These are phyloP conservation scores for Mycena rosella DNA, from an alignment of 768 basidiomycete genomes.

Conservation along the genomic window DNA sequence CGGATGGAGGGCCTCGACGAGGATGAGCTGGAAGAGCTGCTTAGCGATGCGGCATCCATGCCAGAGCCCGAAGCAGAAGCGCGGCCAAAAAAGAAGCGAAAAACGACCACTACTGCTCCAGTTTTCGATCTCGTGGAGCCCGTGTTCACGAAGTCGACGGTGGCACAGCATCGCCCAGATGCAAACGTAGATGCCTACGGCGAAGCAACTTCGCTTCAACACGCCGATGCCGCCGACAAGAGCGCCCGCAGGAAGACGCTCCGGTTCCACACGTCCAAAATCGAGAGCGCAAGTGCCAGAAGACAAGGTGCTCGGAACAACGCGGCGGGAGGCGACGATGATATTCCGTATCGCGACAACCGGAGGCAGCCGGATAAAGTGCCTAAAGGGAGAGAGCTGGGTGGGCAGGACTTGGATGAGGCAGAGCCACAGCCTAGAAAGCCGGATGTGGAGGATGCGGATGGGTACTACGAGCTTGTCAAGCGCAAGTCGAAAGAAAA, in stretches of 20 bases:
- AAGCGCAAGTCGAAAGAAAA: slow-evolving; percentile 77
- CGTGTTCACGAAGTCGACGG: slow-evolving; percentile 64
- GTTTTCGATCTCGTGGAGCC: slow-evolving; percentile 88
- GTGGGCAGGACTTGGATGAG: slow-evolving; percentile 78
- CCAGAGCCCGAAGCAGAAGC: slow-evolving; percentile 45
- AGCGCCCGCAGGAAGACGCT: slow-evolving; percentile 83
- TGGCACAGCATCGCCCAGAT: slow-evolving; percentile 41
- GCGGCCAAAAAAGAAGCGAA: slow-evolving; percentile 74
- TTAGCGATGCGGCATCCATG: slow-evolving; percentile 62
- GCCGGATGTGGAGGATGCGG: slow-evolving; percentile 60
- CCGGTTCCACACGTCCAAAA: slow-evolving; percentile 93
- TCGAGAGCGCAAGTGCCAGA: slow-evolving; percentile 83
- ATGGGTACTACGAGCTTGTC: slow-evolving; percentile 94
- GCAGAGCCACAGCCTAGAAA: slow-evolving; percentile 57
- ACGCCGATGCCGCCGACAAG: slow-evolving; percentile 87
- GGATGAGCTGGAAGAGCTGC: slow-evolving; percentile 67
- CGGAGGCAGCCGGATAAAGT: slow-evolving; percentile 68
- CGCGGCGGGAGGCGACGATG: slow-evolving; percentile 91
- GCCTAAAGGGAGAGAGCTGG: slow-evolving; percentile 56
- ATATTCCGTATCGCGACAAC: slow-evolving; percentile 89
- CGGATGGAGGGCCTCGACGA: slow-evolving; percentile 53
- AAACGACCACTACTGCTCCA: slow-evolving; percentile 53
- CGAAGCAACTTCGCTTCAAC: slow-evolving; percentile 76
- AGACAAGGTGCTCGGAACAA: slow-evolving; percentile 79
- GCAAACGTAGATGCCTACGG: slow-evolving; percentile 69